phyloP scores from a whole-genome alignment of 495 filamentous ascomycete species.

The Peziza echinospora region DNA sequence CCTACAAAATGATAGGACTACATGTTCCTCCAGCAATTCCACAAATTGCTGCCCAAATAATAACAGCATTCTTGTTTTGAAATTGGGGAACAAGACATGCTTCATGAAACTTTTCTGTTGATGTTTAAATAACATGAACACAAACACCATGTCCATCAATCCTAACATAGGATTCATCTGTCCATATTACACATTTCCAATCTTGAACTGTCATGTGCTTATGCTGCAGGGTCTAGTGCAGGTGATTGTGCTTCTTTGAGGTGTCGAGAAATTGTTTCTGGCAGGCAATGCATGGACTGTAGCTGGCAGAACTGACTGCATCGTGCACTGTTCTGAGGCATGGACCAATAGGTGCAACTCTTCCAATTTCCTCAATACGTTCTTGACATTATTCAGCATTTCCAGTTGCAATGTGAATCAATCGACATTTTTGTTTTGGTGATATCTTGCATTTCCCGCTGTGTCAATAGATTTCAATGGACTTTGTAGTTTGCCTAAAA shows the following conservation, averaged over 20 bases:
- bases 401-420: too few relatives aligned
- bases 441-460: too few relatives aligned
- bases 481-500: too few relatives aligned
- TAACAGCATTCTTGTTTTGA: not conserved
- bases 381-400: too few relatives aligned
- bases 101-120: not conserved
- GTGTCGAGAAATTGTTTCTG: not conserved
- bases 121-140: not conserved
- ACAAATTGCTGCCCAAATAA: not conserved
- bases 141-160: not conserved
- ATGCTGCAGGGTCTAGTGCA: not conserved
- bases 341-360: too few relatives aligned
- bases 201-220: conserved; percentile 1
- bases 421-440: too few relatives aligned
- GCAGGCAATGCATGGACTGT: not conserved
- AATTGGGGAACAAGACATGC: conserved; percentile 2
- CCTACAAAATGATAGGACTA: not conserved
- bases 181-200: conserved; percentile 3
- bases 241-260: not conserved
- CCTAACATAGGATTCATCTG: conserved; percentile 1
- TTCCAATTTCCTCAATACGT: too few relatives aligned
- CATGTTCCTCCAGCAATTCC: not conserved
- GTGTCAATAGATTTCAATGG: too few relatives aligned
- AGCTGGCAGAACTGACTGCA: not conserved
- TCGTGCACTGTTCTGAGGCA: too few relatives aligned